Evolutionary conservation across 2,329 filamentous ascomycete species (phyloP), one percentile per base, ranked within the genome.

Genomic region (Golovinomyces cichoracearum): DNA sequence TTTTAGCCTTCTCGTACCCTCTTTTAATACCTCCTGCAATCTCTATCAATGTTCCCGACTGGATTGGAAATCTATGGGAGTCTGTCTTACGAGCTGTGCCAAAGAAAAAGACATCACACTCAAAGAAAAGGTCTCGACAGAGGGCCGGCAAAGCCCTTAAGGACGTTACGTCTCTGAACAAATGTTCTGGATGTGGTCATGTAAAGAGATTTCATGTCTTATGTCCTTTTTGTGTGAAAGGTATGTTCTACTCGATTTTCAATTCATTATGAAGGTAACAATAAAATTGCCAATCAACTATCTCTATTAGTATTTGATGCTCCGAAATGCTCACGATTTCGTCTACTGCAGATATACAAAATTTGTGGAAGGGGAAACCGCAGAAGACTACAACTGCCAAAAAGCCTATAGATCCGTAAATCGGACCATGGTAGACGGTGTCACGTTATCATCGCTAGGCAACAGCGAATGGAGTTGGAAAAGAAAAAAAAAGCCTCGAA

Each of bases 61-160:
- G 85, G n/a, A 65, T 93, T 21, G 77, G 74, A 49, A 82, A 81
- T 53, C 77, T 98, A 58, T 95, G 88, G 88, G 88, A 94, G 56
- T 85, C 83, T 5, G 74, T 98, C 42, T 70, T 98, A 56, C 78
- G 78, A 55, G 90, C 90, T 1, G 90, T 95, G 15, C 90, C 90
- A 4, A 98, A 98, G 73, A 95, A 93, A 69, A 98, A 95, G 74
- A 92, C 85, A 29, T 94, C 88, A 38, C 84, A 98, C 64, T 83
- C 83, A 69, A 93, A 90, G 69, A 93, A 85, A 71, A 74, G 90
- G 57, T 79, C 85, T 61, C 76, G 92, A 58, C 85, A 93, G 61
- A 81, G 95, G 78, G 88, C 86, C 22, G 90, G 90, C 60, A 98
- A 98, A 67, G 88, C 78, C 41, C 65, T 98, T 57, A 83, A 93